Evolutionary conservation across 345 rosid species (phyloP), one percentile per base, ranked within the genome.

Genomic region (Brassica cretica): DNA sequence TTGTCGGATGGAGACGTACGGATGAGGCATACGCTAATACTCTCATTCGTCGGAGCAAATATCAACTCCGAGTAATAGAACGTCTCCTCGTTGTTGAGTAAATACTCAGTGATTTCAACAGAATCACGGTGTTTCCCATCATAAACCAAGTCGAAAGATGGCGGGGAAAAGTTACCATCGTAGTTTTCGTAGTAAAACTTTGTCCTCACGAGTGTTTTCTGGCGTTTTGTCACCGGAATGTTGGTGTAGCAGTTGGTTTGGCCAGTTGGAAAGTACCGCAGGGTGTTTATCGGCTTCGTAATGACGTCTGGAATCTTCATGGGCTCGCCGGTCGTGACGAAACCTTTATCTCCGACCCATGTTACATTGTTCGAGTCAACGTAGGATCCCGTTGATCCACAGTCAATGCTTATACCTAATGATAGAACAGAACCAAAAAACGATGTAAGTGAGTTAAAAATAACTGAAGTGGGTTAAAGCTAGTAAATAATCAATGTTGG

Each of bases 301-400:
- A 18, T 19, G 14, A 72, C 64, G 68, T 41, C 41, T 2, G 80
- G 33, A 60, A 39, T 67, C 56, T 58, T 30, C 1, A 71, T 39
- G 18, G 81, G 10, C 73, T 44, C 18, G 18, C 78, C 82, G 25
- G 74, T 61, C 30, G 74, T 66, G 33, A 79, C 66, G 21, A 60
- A 73, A 12, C 65, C 65, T 15, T 79, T 16, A 25, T 79, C 82
- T 44, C 82, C 82, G 32, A 79, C 74, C 82, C 78, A 79, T 46
- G 58, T 79, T 58, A 73, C 74, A 46, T 79, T 67, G 58, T 73
- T 68, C 10, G 63, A 8, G 49, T 79, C 82, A 8, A 66, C 33
- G 78, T 73, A 66, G 12, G 82, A 73, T 41, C 68, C 73, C n/a
- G 78, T 41, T 61, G 78, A 4, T 61, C 82, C 82, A 62, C 78